Conservation (phyloP, 257 asterid genomes). For the Scutellaria galericulata region DNA sequence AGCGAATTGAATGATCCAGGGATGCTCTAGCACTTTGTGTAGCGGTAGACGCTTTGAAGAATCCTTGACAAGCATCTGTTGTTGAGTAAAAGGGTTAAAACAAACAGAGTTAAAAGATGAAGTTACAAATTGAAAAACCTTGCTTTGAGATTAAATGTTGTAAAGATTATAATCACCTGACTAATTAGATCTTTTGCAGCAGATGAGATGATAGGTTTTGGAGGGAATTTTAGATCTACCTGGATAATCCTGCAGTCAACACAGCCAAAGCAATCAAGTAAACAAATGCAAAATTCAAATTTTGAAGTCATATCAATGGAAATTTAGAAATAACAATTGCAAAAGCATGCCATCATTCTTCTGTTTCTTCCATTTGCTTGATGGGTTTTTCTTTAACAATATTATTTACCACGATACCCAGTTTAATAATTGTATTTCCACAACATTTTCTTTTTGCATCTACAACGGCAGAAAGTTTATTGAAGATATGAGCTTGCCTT, state of each 20-base stretch:
- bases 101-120: neutral
- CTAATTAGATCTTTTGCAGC: slow-evolving; percentile 88
- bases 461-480: too few relatives aligned
- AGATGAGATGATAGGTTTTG: slow-evolving; percentile 81
- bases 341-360: too few relatives aligned
- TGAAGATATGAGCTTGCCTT: slow-evolving; percentile 50
- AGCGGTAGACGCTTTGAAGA: slow-evolving; percentile 79
- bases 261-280: too few relatives aligned
- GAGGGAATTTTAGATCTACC: slow-evolving; percentile 91
- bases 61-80: slow-evolving; percentile 92
- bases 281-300: too few relatives aligned
- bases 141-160: neutral
- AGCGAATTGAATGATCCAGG: slow-evolving; percentile 90
- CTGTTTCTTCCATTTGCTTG: too few relatives aligned
- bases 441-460: too few relatives aligned
- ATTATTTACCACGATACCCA: too few relatives aligned
- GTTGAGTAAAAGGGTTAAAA: neutral
- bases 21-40: slow-evolving; percentile 91
- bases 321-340: too few relatives aligned
- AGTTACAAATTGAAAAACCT: slow-evolving; percentile 28
- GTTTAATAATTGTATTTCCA: too few relatives aligned
- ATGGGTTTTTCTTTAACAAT: too few relatives aligned
- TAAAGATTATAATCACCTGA: slow-evolving; percentile 52
- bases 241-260: slow-evolving; percentile 73
- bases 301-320: too few relatives aligned